These are phyloP conservation scores for Castanea sativa DNA, from an alignment of 306 rosid genomes.

Conservation along the genomic window DNA sequence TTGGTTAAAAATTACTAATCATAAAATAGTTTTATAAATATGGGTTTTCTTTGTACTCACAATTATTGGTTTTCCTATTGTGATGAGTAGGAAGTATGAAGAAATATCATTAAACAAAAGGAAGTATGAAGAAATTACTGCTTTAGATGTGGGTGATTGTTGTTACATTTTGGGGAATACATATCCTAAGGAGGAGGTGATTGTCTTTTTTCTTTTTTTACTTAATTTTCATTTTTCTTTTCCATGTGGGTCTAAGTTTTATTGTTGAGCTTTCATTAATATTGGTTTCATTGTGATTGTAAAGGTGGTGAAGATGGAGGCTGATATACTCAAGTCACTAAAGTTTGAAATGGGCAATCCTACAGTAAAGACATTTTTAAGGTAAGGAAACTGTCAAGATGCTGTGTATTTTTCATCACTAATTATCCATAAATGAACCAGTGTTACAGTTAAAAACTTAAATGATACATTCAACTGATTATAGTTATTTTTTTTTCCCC, in stretches of 20 bases:
- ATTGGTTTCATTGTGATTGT: not conserved
- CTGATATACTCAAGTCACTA: conserved; percentile 64
- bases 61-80: not conserved
- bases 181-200: conserved; percentile 68
- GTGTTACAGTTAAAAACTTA: not conserved
- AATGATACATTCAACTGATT: not conserved
- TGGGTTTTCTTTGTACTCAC: not conserved
- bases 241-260: not conserved
- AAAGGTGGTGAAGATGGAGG: conserved; percentile 83
- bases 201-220: not conserved
- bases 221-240: not conserved
- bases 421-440: not conserved
- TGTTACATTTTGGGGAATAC: conserved; percentile 71
- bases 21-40: too few species aligned
- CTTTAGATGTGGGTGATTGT: conserved; percentile 63
- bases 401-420: not conserved
- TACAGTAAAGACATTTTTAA: conserved; percentile 69
- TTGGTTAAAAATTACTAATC: too few species aligned
- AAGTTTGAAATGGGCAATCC: conserved; percentile 86
- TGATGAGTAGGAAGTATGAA: conserved; percentile 65
- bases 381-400: conserved; percentile 30
- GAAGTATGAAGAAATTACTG: conserved; percentile 83
- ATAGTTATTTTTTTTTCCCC: not conserved
- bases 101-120: conserved; percentile 43
- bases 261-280: not conserved